Evolutionary conservation across 2,329 filamentous ascomycete genomes (phyloP).

Genomic region (Sclerotinia trifoliorum): DNA sequence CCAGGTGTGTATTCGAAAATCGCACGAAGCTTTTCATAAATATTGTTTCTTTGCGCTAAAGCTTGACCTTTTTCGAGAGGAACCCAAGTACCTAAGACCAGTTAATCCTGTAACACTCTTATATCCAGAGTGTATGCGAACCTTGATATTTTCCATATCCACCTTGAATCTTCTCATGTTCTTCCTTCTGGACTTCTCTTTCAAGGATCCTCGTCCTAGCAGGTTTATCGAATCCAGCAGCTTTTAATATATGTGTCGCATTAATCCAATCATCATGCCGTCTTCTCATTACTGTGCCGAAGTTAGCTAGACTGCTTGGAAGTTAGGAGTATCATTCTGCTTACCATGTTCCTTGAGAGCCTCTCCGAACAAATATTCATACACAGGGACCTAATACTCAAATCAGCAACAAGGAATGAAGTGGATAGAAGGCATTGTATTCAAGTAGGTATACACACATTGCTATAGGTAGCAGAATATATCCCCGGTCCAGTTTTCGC

Average conservation of each 20-base stretch:
- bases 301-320: slow-evolving; percentile 12
- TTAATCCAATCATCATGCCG: slow-evolving; percentile 97
- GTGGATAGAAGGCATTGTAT: not conserved
- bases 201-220: slow-evolving; percentile 92
- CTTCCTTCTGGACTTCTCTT: slow-evolving; percentile 92
- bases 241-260: slow-evolving; percentile 97
- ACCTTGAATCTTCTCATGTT: slow-evolving; percentile 96
- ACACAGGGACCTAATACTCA: slow-evolving; percentile 75
- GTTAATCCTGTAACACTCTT: slow-evolving; percentile 31
- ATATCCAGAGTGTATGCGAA: slow-evolving; percentile 39
- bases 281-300: slow-evolving; percentile 71
- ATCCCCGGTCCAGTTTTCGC: slow-evolving; percentile 43
- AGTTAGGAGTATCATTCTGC: slow-evolving; percentile 4
- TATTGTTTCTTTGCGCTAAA: slow-evolving; percentile 82
- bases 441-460: slow-evolving; percentile 48
- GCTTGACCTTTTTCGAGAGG: slow-evolving; percentile 77
- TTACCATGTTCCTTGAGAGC: slow-evolving; percentile 73
- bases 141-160: slow-evolving; percentile 99
- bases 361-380: slow-evolving; percentile 82
- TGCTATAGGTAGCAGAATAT: slow-evolving; percentile 68
- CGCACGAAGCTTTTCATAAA: slow-evolving; percentile 76
- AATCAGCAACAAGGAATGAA: not conserved
- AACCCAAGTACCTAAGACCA: slow-evolving; percentile 80
- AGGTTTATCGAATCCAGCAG: slow-evolving; percentile 95
- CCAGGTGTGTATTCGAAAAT: slow-evolving; percentile 91